Evolutionary conservation across 2,329 filamentous ascomycete species (phyloP).

Genomic region (Fusarium liriodendri): DNA sequence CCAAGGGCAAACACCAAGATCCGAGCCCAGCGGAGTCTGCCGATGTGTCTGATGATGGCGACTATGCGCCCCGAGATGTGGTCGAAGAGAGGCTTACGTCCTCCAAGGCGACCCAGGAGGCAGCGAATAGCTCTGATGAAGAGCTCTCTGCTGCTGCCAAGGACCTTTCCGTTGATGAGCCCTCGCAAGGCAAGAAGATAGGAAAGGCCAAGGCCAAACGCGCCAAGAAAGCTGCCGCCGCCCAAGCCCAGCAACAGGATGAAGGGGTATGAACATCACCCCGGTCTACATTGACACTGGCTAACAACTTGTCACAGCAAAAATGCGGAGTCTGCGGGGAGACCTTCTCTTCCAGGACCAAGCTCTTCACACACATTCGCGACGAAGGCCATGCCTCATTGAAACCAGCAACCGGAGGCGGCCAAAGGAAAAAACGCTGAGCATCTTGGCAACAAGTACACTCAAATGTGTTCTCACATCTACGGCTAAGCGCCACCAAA

Average conservation of each 20-base stretch:
- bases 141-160: conserved; percentile 27
- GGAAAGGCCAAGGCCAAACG: conserved; percentile 65
- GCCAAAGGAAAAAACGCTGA: conserved; percentile 54
- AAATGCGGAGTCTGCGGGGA: conserved; percentile 59
- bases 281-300: neutral
- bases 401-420: conserved; percentile 29
- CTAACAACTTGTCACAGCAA: conserved; percentile 45
- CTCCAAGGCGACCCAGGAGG: neutral
- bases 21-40: conserved; percentile 13
- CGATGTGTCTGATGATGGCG: conserved; percentile 47
- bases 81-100: conserved; percentile 55
- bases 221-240: conserved; percentile 59
- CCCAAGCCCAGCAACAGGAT: conserved; percentile 47
- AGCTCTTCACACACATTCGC: conserved; percentile 79
- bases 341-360: conserved; percentile 70
- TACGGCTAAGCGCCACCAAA: neutral
- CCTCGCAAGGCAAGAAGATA: conserved; percentile 52
- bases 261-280: conserved; percentile 47
- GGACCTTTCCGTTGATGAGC: conserved; percentile 43
- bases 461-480: neutral
- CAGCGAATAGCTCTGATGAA: conserved; percentile 4
- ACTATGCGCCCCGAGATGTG: conserved; percentile 60
- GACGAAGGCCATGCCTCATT: conserved; percentile 72
- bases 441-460: neutral
- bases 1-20: neutral